phyloP scores from a whole-genome alignment of 352 stramenopile species.

The Pythium brassicae region DNA sequence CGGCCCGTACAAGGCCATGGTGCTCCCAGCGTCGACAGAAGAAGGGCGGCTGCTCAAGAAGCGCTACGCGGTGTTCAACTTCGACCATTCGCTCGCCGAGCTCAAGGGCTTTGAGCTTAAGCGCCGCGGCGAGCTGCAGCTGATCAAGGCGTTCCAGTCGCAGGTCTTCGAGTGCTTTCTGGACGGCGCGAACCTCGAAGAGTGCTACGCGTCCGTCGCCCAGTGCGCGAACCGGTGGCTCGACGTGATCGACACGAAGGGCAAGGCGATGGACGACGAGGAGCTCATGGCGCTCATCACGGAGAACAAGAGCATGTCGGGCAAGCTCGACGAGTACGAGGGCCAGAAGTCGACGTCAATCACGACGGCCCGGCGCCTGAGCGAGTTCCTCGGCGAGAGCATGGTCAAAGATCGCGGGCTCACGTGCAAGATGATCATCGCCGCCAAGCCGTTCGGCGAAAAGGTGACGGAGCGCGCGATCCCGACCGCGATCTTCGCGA shows the following conservation, averaged over 20 bases:
- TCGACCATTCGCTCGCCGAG: conserved; percentile 73
- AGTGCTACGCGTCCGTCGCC: conserved; percentile 97
- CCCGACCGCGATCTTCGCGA: conserved; percentile 97
- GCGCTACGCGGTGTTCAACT: conserved; percentile 89
- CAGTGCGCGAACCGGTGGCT: conserved; percentile 98
- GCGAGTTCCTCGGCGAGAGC: conserved; percentile 97
- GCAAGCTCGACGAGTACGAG: conserved; percentile 96
- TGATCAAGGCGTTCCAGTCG: conserved; percentile 99
- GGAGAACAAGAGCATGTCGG: conserved; percentile 99
- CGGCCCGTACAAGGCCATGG: conserved; percentile 98
- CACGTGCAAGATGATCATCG: conserved; percentile 99
- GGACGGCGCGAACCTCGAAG: conserved; percentile 88
- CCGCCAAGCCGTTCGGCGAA: conserved; percentile 84
- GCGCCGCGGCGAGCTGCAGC: conserved; percentile 96
- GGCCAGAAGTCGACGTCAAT: conserved; percentile 97
- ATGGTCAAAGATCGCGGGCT: conserved; percentile 98
- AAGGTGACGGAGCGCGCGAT: conserved; percentile 98
- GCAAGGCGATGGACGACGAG: conserved; percentile 93
- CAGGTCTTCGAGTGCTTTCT: conserved; percentile 99
- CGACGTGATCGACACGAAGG: conserved; percentile 96
- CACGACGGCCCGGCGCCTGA: conserved; percentile 95
- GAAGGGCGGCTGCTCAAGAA: conserved; percentile 99
- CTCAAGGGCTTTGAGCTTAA: conserved; percentile 98
- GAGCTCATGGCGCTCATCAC: conserved; percentile 98
- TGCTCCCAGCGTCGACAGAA: conserved; percentile 97